Base-by-base conservation (phyloP, 2,329 filamentous ascomycete genomes). In the Chrysosporium queenslandicum region DNA sequence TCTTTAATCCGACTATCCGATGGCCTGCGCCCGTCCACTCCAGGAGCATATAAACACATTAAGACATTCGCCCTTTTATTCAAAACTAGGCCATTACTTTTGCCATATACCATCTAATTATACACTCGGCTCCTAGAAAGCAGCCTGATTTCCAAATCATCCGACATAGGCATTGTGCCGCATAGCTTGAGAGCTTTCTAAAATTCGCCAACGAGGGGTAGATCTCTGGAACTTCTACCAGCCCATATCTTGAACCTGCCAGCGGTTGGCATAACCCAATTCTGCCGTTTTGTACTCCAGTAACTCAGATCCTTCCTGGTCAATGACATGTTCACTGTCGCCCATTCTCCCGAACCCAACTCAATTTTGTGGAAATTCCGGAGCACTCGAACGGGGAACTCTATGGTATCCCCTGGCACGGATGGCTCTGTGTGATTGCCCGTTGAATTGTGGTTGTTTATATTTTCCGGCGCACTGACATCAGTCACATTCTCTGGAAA, bases 331-430 rank as follows among this genome's bases (percentile, higher is more conserved):
- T 55, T 58, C 6, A 75, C 69, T 0, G 57, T 66, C 37, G 60
- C 61, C 25, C 63, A 70, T 61, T 73, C 65, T 0, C 74, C 74
- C 0, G 69, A 58, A 3, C 60, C 58, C 1, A 81, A 61, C 2
- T 58, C 58, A 1, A 76, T 58, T 64, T 80, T 80, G 2, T 76
- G 71, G 53, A 81, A 81, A 46, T 67, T 76, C 57, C 76, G 68
- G 5, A 78, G 69, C 58, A 75, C 71, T 61, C 58, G 63, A 1
- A 61, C 58, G 1, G 65, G 64, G 43, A 58, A 58, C 7, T 58
- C 52, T 27, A 58, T 32, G 4, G 29, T 25, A 34, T 42, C 34
- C 6, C 9, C 14, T 2, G 36, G n/a, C 5, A 14, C 21, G 6
- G 39, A 27, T 12, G 16, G 29, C 27, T 23, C 41, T 4, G 34